Percentiles rank a stretch among this genome's conserved stretches.
These are phyloP conservation scores for Chondrus crispus DNA, from an alignment of 23 red algal genomes.

Conservation along the genomic window DNA sequence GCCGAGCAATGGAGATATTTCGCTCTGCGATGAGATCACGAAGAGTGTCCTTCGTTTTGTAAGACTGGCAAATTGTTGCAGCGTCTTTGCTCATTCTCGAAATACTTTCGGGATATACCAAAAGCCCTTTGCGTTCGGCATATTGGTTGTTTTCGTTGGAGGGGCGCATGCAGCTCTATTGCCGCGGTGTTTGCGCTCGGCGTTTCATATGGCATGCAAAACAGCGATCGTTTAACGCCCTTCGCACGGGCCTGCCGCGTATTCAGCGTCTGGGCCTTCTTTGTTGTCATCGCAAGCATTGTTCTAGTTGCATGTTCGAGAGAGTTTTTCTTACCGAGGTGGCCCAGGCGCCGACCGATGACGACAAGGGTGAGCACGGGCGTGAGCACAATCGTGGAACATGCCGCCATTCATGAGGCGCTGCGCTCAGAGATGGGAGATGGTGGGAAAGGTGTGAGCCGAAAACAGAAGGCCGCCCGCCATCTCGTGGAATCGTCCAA, in stretches of 20 bases:
- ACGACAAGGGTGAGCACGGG: background rate
- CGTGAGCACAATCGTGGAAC: background rate
- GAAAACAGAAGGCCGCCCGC: background rate
- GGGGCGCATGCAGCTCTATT: too few species aligned
- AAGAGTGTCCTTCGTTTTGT: too few species aligned
- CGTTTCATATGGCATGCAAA: too few species aligned
- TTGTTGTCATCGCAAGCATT: background rate
- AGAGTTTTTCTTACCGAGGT: background rate
- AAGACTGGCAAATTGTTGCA: too few species aligned
- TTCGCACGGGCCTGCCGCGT: background rate
- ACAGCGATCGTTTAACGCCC: background rate
- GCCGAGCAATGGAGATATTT: too few species aligned
- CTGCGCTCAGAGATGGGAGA: background rate
- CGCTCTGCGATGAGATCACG: too few species aligned
- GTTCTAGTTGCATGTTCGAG: background rate
- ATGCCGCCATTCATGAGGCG: background rate
- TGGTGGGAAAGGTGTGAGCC: background rate
- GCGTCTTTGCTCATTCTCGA: too few species aligned
- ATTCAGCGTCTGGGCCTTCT: background rate
- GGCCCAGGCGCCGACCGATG: background rate
- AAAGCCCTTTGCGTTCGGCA: too few species aligned
- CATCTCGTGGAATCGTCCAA: slow-evolving; percentile 41
- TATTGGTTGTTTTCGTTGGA: too few species aligned
- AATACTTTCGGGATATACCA: too few species aligned
- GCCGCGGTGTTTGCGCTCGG: too few species aligned